A percentile compares a stretch with the other conserved stretches of the same genome.
phyloP scores from a whole-genome alignment of 768 basidiomycete species.

The Boletus sp. region DNA sequence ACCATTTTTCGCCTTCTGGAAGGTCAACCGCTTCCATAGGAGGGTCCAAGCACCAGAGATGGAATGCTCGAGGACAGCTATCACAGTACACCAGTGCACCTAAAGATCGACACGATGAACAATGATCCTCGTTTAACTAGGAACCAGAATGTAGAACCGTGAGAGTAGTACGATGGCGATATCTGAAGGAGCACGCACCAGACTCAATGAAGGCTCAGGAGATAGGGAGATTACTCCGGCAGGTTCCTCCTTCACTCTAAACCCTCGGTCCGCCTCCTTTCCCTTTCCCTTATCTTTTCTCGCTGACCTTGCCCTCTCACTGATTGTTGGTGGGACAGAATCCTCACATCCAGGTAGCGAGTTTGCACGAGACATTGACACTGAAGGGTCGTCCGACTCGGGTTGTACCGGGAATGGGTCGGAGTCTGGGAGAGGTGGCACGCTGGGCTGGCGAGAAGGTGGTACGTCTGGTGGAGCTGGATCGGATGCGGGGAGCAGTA shows the following conservation, averaged over 20 bases:
- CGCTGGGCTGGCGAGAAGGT: constrained; percentile 36
- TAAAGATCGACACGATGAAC: constrained; percentile 76
- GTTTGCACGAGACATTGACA: constrained; percentile 62
- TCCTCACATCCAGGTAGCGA: constrained; percentile 40
- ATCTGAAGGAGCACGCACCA: constrained; percentile 33
- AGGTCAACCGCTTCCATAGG: constrained; percentile 89
- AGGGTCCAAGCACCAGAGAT: constrained; percentile 95
- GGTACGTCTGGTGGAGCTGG: constrained; percentile 40
- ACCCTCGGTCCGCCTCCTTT: constrained; percentile 38
- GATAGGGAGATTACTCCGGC: constrained; percentile 34
- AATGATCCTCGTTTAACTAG: constrained; percentile 77
- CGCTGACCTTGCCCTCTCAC: constrained; percentile 27
- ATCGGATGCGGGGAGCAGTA: constrained; percentile 29
- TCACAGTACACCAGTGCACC: constrained; percentile 96
- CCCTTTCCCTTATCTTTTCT: constrained; percentile 50
- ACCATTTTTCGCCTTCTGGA: constrained; percentile 77
- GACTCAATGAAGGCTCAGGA: constrained; percentile 32
- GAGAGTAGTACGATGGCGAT: constrained; percentile 13
- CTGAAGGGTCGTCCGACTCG: constrained; percentile 56
- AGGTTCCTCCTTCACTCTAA: constrained; percentile 49
- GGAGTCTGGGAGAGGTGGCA: constrained; percentile 46
- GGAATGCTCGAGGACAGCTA: constrained; percentile 94
- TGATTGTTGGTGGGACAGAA: constrained; percentile 10
- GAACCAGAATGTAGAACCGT: constrained; percentile 6
- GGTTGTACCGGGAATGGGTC: constrained; percentile 51